Evolutionary conservation across 2,329 filamentous ascomycete species (phyloP).

Genomic region (Fusarium sp.): DNA sequence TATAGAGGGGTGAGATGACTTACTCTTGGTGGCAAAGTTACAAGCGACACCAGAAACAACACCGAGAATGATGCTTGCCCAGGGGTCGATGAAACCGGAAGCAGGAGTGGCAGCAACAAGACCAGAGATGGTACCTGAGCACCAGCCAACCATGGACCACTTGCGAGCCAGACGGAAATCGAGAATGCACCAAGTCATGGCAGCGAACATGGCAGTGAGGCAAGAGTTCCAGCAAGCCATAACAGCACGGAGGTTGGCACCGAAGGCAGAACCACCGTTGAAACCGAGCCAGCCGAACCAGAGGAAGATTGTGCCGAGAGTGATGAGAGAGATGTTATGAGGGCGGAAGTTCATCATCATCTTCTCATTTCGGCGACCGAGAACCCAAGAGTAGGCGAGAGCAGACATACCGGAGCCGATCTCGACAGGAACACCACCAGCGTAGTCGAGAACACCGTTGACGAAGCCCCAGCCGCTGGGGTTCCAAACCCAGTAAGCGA

Average conservation of each 20-base stretch:
- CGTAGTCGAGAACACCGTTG: conserved; percentile 95
- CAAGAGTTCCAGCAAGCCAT: conserved; percentile 99
- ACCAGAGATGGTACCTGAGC: conserved; percentile 79
- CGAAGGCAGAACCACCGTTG: conserved; percentile 96
- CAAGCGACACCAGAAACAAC: conserved; percentile 76
- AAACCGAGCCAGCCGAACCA: conserved; percentile 99
- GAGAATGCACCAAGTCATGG: conserved; percentile 94
- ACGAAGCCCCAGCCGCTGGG: conserved; percentile 92
- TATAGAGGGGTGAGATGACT: conserved; percentile 21
- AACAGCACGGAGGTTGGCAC: conserved; percentile 91
- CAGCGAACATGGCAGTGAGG: conserved; percentile 90
- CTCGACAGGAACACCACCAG: conserved; percentile 96
- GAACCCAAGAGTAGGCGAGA: conserved; percentile 94
- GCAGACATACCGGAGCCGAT: conserved; percentile 95
- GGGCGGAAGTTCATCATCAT: conserved; percentile 99
- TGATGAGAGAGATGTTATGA: conserved; percentile 98
- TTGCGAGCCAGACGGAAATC: conserved; percentile 95
- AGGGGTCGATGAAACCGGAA: conserved; percentile 77
- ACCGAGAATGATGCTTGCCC: conserved; percentile 77
- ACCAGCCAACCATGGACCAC: conserved; percentile 87
- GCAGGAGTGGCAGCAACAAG: conserved; percentile 80
- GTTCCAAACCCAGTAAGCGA: conserved; percentile 98
- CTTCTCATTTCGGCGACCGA: conserved; percentile 96
- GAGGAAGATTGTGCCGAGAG: conserved; percentile 93
- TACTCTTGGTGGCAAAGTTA: conserved; percentile 77